Evolutionary conservation across 2,329 filamentous ascomycete genomes (phyloP), one percentile per base, ranked within the genome.

Genomic region (Rutstroemia sp.): DNA sequence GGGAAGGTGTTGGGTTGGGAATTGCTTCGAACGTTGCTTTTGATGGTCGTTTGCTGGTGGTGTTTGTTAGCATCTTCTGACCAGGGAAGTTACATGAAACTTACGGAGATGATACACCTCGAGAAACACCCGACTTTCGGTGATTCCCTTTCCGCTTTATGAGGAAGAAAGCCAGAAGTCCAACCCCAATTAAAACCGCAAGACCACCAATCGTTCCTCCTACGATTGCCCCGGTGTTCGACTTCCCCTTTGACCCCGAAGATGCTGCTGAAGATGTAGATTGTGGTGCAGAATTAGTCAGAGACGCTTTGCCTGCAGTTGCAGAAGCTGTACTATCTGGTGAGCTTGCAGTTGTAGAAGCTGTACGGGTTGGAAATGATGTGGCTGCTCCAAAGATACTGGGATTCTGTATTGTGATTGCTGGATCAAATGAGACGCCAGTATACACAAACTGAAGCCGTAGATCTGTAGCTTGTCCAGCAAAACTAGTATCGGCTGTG

Each of bases 371-470:
- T 38, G 58, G 44, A 37, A 44, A 34, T 23, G 51, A 30, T n/a
- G 58, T 48, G 12, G 57, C 55, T 14, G 46, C 34, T 5, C 49
- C 49, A 42, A 56, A 56, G 14, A 47, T 27, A 38, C 39, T 52
- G 27, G 51, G 51, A 21, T 42, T 57, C 17, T 56, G 47, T 21
- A 42, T 55, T 27, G 42, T 51, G 23, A 53, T 48, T 30, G 54
- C 51, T 17, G 51, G 57, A 19, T 57, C 59, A 34, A 65, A 68
- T 2, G 51, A 60, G 6, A 68, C 60, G 3, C 61, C 62, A 7
- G 64, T 66, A 41, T 61, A 68, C 5, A 68, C 64, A 12, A 64
- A 37, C 54, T 68, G 64, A n/a, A 68, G 50, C 19, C 56, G 48
- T 44, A 64, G 16, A 56, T 66, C 61, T 7, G 62, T 54, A 21